Evolutionary conservation across 108 stramenopile genomes (phyloP).

Genomic region (Skeletonema marinoi): DNA sequence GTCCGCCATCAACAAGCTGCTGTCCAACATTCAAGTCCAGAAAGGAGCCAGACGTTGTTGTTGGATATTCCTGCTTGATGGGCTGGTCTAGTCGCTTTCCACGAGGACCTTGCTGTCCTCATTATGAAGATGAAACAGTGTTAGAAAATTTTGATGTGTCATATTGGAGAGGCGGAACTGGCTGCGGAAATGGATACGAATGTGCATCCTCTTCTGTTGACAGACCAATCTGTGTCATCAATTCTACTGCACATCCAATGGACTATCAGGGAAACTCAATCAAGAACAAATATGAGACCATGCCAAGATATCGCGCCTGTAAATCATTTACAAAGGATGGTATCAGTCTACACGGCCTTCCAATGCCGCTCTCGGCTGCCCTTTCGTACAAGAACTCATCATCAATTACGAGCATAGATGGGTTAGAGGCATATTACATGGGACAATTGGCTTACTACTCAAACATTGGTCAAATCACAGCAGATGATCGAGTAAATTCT

Average conservation of each 20-base stretch:
- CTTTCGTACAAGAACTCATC: neutral
- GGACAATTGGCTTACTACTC: slow-evolving; percentile 62
- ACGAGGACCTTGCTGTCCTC: neutral
- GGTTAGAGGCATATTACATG: neutral
- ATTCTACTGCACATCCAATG: neutral
- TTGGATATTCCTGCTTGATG: slow-evolving; percentile 4
- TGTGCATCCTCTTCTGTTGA: neutral
- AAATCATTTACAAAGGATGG: neutral
- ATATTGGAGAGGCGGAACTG: neutral
- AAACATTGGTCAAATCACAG: slow-evolving; percentile 25
- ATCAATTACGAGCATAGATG: neutral
- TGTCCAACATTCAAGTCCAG: neutral
- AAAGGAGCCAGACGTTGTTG: neutral
- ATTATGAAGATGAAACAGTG: neutral
- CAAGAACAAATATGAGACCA: slow-evolving; percentile 11
- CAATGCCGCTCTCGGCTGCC: neutral
- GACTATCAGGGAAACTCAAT: slow-evolving; percentile 15
- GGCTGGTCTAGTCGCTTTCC: neutral
- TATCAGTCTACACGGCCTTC: slow-evolving; percentile 9
- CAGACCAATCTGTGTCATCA: neutral
- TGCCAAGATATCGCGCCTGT: slow-evolving; percentile 23
- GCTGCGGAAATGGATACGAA: neutral
- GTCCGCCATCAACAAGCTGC: slow-evolving; percentile 3
- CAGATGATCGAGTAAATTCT: neutral
- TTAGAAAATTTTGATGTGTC: too few species aligned